Evolutionary conservation across 192 early-diverging fungal species (phyloP), one percentile per base, ranked within the genome.

Genomic region (Rhizophlyctis rosea): DNA sequence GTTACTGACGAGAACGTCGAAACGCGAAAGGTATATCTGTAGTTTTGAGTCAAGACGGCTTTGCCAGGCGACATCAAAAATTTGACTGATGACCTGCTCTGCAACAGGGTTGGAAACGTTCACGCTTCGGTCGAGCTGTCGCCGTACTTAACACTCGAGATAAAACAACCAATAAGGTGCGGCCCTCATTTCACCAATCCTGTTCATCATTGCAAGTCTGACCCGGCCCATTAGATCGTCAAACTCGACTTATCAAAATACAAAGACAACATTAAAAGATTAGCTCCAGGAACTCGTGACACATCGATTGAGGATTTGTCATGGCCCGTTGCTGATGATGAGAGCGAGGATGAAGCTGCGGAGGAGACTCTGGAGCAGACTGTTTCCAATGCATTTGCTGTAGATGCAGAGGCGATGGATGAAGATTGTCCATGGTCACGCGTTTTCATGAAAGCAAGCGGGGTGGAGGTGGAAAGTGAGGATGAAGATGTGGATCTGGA

Each of bases 111-210:
- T 93, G 91, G 90, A 80, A 80, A 53, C 72, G 79, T 59, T 81
- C 83, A 18, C 64, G 85, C 33, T 90, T 87, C 74, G 86, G 85
- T 58, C 81, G 88, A 24, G 87, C 86, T 7, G 86, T 90, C 47
- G 75, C 88, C 5, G 81, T 87, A 35, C 80, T 89, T 76, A 76
- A 78, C n/a, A 48, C 88, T 27, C 28, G 55, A 25, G 67, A 75
- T 27, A 83, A 70, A 62, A 67, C 69, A 23, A 76, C 83, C 61
- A 83, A 86, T 7, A 77, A 77, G 49, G 53, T 39, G 21, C 11
- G 59, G 23, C 25, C 0, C 29, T 18, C 0, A 25, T n/a, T 0
- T 35, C 56, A 57, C 1, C 29, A 9, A 16, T 25, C 34, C n/a
- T 24, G 35, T 57, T 16, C 56, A 2, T 18, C 25, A 34, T n/a